These are phyloP conservation scores for Vaccinium darrowii DNA, from an alignment of 148 eudicot species.

Conservation along the genomic window DNA sequence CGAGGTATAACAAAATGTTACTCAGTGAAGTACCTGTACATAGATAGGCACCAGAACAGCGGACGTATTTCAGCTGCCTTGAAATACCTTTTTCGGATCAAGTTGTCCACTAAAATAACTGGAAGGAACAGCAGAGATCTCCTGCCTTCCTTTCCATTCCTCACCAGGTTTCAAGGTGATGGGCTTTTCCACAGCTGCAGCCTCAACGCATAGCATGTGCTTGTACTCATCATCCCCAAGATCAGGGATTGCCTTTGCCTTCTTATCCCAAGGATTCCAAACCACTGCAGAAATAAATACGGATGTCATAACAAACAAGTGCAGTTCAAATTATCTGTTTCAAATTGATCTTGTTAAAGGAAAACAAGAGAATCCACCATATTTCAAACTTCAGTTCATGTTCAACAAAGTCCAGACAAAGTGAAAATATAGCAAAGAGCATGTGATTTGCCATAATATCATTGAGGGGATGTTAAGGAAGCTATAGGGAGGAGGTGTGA, in stretches of 20 bases:
- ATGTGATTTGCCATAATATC: background rate
- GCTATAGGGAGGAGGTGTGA: background rate
- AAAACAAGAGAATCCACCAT: background rate
- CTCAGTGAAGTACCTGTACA: constrained; percentile 43
- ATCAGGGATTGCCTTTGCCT: constrained; percentile 78
- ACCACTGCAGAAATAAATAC: constrained; percentile 44
- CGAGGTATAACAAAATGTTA: background rate
- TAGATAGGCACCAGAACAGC: constrained; percentile 17
- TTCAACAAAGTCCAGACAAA: background rate
- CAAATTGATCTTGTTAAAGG: background rate
- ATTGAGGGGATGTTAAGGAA: background rate
- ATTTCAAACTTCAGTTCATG: background rate
- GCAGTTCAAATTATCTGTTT: background rate
- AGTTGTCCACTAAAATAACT: constrained; percentile 85
- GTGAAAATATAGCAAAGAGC: background rate
- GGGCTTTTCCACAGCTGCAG: constrained; percentile 82
- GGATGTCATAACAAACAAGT: background rate
- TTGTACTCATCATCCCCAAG: constrained; percentile 84
- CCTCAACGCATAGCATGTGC: constrained; percentile 81
- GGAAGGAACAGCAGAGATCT: constrained; percentile 78
- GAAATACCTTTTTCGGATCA: constrained; percentile 69
- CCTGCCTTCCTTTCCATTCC: constrained; percentile 85
- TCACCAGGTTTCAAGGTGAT: constrained; percentile 84
- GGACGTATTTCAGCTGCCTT: constrained; percentile 29
- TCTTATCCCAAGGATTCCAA: constrained; percentile 98